phyloP scores from a whole-genome alignment of 106 monocot genomes.

The Iris macrosiphon region DNA sequence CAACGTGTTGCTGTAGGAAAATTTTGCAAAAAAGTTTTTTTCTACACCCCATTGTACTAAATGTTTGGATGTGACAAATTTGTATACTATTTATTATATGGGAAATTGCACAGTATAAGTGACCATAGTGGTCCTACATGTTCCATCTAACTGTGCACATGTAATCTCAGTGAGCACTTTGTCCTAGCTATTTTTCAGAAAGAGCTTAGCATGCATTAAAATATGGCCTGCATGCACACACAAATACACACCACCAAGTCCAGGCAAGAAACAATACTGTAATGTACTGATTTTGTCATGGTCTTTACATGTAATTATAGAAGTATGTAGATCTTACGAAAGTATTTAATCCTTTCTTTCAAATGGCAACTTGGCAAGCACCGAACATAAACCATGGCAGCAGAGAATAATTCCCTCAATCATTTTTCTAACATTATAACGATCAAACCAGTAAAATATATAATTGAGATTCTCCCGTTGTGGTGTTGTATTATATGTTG shows the following conservation, averaged over 20 bases:
- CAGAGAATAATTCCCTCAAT: conserved; percentile 1
- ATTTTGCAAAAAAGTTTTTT: too few species aligned
- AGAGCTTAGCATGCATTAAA: not conserved
- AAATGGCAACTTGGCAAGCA: too few species aligned
- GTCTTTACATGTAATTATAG: not conserved
- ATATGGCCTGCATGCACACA: not conserved
- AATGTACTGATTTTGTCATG: not conserved
- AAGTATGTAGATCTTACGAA: not conserved
- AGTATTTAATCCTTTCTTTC: not conserved
- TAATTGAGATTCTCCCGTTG: not conserved
- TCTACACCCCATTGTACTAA: too few species aligned
- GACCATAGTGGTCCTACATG: too few species aligned
- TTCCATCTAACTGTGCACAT: too few species aligned
- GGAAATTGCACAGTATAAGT: too few species aligned
- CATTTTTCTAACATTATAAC: not conserved
- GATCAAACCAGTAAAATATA: not conserved
- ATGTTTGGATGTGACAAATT: too few species aligned
- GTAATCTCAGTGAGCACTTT: conserved; percentile 5
- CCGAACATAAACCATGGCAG: not conserved
- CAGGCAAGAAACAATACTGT: not conserved
- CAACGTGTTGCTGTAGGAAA: too few species aligned
- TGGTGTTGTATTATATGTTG: not conserved
- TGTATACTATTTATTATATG: too few species aligned
- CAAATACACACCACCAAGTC: not conserved
- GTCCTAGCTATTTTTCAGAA: too few species aligned